Percentiles rank a stretch among this genome's conserved stretches.
Evolutionary conservation across 2,329 filamentous ascomycete genomes (phyloP).

Genomic region (Pyrenophora tritici-repentis): DNA sequence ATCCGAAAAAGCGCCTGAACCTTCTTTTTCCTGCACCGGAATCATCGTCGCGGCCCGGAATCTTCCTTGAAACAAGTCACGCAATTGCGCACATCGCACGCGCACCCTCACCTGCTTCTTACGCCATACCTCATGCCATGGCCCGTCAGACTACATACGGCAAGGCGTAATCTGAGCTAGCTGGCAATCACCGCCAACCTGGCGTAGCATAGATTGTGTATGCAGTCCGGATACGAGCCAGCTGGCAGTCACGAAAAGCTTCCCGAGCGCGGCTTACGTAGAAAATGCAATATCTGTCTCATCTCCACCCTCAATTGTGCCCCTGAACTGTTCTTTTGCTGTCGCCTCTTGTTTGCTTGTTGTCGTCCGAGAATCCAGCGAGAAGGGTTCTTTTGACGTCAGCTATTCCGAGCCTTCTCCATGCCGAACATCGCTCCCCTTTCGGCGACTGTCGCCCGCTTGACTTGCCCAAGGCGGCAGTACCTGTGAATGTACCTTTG

Average conservation of each 20-base stretch:
- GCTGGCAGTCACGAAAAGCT: not conserved
- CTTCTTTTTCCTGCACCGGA: not conserved
- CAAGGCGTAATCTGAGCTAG: not conserved
- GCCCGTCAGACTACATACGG: not conserved
- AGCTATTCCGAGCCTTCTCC: slow-evolving; percentile 5
- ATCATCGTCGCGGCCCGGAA: not conserved
- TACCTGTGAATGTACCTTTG: slow-evolving; percentile 6
- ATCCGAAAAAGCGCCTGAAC: slow-evolving; percentile 9
- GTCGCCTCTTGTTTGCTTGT: not conserved
- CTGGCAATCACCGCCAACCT: not conserved
- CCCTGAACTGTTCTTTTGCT: not conserved
- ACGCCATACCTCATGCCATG: not conserved
- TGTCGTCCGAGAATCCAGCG: slow-evolving; percentile 1
- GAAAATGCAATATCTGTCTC: not conserved
- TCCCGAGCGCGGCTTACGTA: no score
- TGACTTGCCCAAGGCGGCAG: slow-evolving; percentile 16
- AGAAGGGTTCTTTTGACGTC: not conserved
- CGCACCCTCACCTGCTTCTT: not conserved
- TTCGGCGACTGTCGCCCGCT: slow-evolving; percentile 16
- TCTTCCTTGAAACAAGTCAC: not conserved
- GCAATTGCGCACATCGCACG: slow-evolving; percentile 2
- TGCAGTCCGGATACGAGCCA: not conserved
- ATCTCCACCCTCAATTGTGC: no score
- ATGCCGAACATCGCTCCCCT: slow-evolving; percentile 2
- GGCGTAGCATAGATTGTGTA: no score